phyloP scores from a whole-genome alignment of 176 grass and related monocot genomes.

The Guadua angustifolia region DNA sequence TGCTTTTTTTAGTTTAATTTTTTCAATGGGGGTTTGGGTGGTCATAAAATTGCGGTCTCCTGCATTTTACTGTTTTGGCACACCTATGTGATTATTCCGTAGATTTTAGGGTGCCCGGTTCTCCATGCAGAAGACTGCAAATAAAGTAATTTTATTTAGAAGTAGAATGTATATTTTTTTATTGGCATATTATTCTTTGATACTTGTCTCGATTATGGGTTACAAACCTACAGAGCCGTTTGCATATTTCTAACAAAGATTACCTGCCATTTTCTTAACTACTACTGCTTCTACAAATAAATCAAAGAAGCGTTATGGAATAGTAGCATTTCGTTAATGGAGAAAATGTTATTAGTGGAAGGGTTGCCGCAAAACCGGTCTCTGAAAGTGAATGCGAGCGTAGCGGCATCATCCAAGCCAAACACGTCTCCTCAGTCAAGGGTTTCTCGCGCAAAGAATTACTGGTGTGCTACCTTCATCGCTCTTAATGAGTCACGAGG shows the following conservation, averaged over 20 bases:
- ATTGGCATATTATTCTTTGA: slow-evolving; percentile 12
- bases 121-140: slow-evolving; percentile 44
- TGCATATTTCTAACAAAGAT: slow-evolving; percentile 13
- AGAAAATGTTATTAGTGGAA: too few species aligned
- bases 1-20: slow-evolving; percentile 25
- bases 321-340: too few species aligned
- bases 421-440: neutral
- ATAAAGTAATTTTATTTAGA: slow-evolving; percentile 53
- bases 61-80: slow-evolving; percentile 44
- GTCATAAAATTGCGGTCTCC: slow-evolving; percentile 30
- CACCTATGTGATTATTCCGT: slow-evolving; percentile 60
- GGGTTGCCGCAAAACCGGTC: neutral
- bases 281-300: too few species aligned
- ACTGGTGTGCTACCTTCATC: too few species aligned
- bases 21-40: slow-evolving; percentile 37
- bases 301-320: too few species aligned
- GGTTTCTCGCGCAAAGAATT: neutral
- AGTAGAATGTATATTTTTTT: slow-evolving; percentile 45
- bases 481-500: too few species aligned
- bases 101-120: slow-evolving; percentile 41
- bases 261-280: neutral
- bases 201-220: neutral
- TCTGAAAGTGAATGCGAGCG: neutral
- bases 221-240: slow-evolving; percentile 14
- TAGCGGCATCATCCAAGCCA: neutral